Evolutionary conservation across 2,329 filamentous ascomycete genomes (phyloP), one percentile per base, ranked within the genome.

Genomic region (Aureobasidium sp.): DNA sequence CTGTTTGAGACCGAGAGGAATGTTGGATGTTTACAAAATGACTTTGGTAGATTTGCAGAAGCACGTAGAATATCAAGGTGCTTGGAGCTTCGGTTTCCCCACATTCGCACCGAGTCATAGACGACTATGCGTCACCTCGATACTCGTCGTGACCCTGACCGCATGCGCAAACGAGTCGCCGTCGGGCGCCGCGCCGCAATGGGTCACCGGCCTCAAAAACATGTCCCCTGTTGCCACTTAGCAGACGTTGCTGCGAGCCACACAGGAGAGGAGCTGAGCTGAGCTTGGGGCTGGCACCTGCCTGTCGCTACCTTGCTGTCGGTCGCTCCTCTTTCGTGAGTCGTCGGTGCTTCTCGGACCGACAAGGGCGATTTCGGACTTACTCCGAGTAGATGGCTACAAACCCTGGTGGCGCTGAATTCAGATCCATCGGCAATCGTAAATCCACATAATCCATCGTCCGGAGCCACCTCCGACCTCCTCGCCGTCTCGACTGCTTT

Each of bases 21-120:
- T 5, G 25, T 48, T n/a, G 25, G 8, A 36, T 49, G 25, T 20
- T 53, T n/a, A 0, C 31, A 34, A 34, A 12, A 34, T 25, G 31
- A 34, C 7, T 20, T 7, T 11, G 9, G 29, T n/a, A 7, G 5
- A 20, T 31, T 14, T 4, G 29, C 27, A 34, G 47, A 20, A 25
- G 39, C 20, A 29, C 15, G 37, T 15, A 7, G 14, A 42, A 55
- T 55, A 55, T 55, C 51, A 55, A 55, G 51, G 51, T 55, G 51
- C 36, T 55, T 31, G 36, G 37, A 55, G 51, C 51, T 55, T 39
- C 37, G 15, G 29, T 29, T 52, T 29, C 37, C 36, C 51, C 51
- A 41, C 51, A 55, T 49, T n/a, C 15, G 14, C 29, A 31, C 42
- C 22, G 51, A 55, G 51, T 55, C 51, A 55, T 55, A 41, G 47